Percentiles rank a stretch among this genome's conserved stretches.
These are phyloP conservation scores for Nannochloris sp. DNA, from an alignment of 139 green algal species.

Conservation along the genomic window DNA sequence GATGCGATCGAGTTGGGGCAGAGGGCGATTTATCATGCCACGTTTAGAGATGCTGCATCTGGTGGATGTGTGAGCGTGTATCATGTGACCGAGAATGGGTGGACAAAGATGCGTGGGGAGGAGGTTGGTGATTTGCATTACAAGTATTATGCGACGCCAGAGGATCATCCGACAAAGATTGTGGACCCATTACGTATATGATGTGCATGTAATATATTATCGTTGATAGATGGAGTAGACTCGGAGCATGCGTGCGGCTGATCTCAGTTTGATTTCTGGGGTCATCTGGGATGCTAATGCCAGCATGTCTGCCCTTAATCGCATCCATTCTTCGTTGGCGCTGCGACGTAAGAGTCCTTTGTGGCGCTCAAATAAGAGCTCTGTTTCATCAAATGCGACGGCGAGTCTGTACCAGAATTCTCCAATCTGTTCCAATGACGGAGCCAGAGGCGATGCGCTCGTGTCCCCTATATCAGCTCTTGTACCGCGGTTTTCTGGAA, in stretches of 20 bases:
- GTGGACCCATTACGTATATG: conserved; percentile 13
- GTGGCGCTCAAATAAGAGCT: conserved; percentile 38
- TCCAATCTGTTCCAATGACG: conserved; percentile 16
- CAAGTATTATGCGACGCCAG: conserved; percentile 40
- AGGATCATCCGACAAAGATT: conserved; percentile 23
- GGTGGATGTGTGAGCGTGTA: conserved; percentile 97
- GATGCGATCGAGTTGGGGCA: conserved; percentile 88
- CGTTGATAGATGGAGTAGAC: conserved; percentile 57
- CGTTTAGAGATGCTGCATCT: conserved; percentile 91
- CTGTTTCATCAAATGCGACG: conserved; percentile 32
- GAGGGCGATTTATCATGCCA: conserved; percentile 96
- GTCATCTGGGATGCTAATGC: conserved; percentile 24
- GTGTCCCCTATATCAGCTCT: neutral
- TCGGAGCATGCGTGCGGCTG: conserved; percentile 44
- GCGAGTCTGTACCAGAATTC: conserved; percentile 24
- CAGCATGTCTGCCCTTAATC: conserved; percentile 39
- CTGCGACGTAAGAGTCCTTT: conserved; percentile 17
- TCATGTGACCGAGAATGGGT: conserved; percentile 89
- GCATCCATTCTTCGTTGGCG: conserved; percentile 47
- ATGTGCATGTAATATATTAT: neutral
- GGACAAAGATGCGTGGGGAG: conserved; percentile 92
- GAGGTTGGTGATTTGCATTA: conserved; percentile 96
- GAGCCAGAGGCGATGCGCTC: neutral
- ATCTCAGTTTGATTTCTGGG: conserved; percentile 26
- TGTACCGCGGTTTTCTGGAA: conserved; percentile 14